Base-by-base conservation (phyloP, 2,329 filamentous ascomycete genomes). In the Rhinocladiella similis region DNA sequence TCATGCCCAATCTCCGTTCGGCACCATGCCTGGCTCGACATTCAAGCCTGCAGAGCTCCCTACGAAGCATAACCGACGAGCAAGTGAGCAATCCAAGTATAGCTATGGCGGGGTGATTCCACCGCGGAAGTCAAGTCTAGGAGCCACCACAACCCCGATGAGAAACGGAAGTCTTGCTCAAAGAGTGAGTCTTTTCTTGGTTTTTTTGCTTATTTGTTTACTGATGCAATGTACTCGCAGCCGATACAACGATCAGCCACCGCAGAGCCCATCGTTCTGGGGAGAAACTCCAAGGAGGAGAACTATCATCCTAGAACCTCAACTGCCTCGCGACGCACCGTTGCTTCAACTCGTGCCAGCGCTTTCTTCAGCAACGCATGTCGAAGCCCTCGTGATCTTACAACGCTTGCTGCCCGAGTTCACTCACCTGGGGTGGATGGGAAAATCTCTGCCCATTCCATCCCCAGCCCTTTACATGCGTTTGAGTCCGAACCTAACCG, bases 1-100 rank as follows among this genome's bases (percentile, higher is more conserved):
- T 10, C 56, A 65, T 13, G 64, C 64, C 16, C 63, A 63, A 43
- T 63, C 59, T 18, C 64, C 65, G 10, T 67, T 66, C 47, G 61
- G 63, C n/a, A 67, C 53, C 5, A n/a, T 59, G 29, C 54, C 48
- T 47, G 63, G 63, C 2, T 66, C 65, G 19, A 46, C n/a, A 9
- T 66, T 65, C 41, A 43, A 53, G 25, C 65, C 61, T 6, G 35
- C 50, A 22, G 65, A 65, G 38, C 45, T 65, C 29, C 62, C 63
- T 29, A 63, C 63, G 3, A 38, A 47, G 29, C 60, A 64, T 47
- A 64, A 62, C 42, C 60, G 64, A 27, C 49, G 61, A 6, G 35
- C 50, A 36, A 64, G 62, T 51, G 59, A 63, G 43, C 54, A 56
- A 43, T 62, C 64, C 14, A 60, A 55, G 39, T 50, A 56, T 29